Conservation (phyloP, 1,284 basidiomycete species). For the Heliocybe sulcata region DNA sequence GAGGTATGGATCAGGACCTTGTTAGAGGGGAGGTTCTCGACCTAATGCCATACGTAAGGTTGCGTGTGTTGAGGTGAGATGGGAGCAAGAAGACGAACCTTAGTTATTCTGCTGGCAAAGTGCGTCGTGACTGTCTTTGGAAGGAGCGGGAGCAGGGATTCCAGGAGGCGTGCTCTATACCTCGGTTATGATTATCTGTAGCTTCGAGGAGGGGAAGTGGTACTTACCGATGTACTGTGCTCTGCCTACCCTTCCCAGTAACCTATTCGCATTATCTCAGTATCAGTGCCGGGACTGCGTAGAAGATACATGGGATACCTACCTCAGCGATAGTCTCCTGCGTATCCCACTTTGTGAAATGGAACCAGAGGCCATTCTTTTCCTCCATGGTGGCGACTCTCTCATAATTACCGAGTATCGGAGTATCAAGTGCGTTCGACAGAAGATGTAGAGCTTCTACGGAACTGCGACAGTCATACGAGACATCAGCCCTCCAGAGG, state of each 20-base stretch:
- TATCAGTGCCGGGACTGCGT: not conserved
- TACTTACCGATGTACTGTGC: conserved; percentile 1
- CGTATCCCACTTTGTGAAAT: not conserved
- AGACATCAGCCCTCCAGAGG: too few species aligned
- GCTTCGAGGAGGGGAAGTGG: not conserved
- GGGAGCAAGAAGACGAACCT: conserved; percentile 2
- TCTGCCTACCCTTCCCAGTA: not conserved
- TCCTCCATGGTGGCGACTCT: not conserved
- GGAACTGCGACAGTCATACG: not conserved
- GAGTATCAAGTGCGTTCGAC: not conserved
- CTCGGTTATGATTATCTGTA: not conserved
- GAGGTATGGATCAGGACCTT: not conserved
- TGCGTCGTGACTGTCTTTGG: conserved; percentile 1
- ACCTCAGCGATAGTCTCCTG: not conserved
- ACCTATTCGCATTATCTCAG: not conserved
- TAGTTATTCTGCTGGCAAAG: not conserved
- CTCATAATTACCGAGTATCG: not conserved
- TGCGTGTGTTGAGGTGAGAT: not conserved
- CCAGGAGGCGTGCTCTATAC: conserved; percentile 1
- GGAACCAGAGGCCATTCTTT: not conserved
- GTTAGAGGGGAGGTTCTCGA: not conserved
- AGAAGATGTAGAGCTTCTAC: not conserved
- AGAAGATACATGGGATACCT: not conserved
- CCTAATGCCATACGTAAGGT: not conserved
- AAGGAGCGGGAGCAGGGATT: not conserved